A percentile compares a stretch with the other conserved stretches of the same genome.
These are phyloP conservation scores for Fusarium nelsonii DNA, from an alignment of 2,329 filamentous ascomycete species.

Conservation along the genomic window DNA sequence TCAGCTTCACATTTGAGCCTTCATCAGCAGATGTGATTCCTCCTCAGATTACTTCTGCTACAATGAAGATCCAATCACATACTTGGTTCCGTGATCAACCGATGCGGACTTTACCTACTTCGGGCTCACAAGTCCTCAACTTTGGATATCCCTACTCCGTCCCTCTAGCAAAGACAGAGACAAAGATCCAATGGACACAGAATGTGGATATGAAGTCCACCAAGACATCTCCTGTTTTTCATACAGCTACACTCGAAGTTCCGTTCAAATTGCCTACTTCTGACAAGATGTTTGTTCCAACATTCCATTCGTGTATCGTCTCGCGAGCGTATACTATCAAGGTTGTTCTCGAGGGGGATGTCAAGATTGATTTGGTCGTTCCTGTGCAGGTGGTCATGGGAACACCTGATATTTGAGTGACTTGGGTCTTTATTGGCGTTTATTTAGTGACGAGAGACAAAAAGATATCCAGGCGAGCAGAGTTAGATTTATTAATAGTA, in stretches of 20 bases:
- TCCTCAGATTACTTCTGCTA: conserved; percentile 25
- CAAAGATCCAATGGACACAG: conserved; percentile 30
- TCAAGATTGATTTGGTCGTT: conserved; percentile 37
- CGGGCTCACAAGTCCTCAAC: conserved; percentile 23
- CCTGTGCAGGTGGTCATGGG: conserved; percentile 39
- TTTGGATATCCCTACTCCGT: conserved; percentile 34
- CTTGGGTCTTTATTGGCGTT: neutral
- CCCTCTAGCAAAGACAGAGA: conserved; percentile 8
- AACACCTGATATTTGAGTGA: conserved; percentile 11
- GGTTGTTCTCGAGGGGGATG: conserved; percentile 31
- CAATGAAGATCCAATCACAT: conserved; percentile 32
- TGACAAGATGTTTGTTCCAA: conserved; percentile 39
- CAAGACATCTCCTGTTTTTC: conserved; percentile 30
- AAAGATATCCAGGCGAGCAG: conserved; percentile 35
- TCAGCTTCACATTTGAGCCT: conserved; percentile 37
- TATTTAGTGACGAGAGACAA: conserved; percentile 26
- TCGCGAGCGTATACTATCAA: conserved; percentile 32
- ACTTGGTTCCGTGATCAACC: conserved; percentile 44
- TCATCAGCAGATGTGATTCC: conserved; percentile 23
- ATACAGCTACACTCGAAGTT: conserved; percentile 35
- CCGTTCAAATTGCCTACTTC: conserved; percentile 23
- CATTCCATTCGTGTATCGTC: conserved; percentile 33
- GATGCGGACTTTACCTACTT: conserved; percentile 32
- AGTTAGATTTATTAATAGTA: conserved; percentile 36
- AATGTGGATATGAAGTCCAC: conserved; percentile 27